phyloP scores from a whole-genome alignment of 495 filamentous ascomycete species.

The Tuber umbilicatum region DNA sequence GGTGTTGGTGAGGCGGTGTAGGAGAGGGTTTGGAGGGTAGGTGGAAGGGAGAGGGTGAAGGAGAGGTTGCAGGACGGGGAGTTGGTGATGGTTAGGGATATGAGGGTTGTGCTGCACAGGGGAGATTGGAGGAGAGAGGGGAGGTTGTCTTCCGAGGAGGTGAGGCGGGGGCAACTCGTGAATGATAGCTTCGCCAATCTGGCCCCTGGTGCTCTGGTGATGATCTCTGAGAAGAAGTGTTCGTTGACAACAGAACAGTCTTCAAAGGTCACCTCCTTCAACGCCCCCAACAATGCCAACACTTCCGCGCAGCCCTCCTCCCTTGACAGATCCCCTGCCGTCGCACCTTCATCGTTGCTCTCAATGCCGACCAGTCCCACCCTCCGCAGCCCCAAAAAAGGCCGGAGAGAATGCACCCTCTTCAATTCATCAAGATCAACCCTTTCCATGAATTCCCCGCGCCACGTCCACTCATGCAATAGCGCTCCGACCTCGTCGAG shows the following conservation, averaged over 20 bases:
- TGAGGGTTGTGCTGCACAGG: conserved; percentile 3
- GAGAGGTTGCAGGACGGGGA: conserved; percentile 17
- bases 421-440: conserved; percentile 10
- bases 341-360: conserved; percentile 21
- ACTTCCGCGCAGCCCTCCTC: conserved; percentile 33
- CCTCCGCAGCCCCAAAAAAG: conserved; percentile 15
- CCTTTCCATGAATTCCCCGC: conserved; percentile 12
- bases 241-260: conserved; percentile 15
- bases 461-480: conserved; percentile 22
- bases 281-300: background rate
- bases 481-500: conserved; percentile 23
- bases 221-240: conserved; percentile 14
- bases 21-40: conserved; percentile 5
- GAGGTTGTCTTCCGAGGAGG: conserved; percentile 8
- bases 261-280: conserved; percentile 13
- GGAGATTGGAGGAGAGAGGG: conserved; percentile 14
- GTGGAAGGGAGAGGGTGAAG: conserved; percentile 16
- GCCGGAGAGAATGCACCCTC: conserved; percentile 10
- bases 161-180: conserved; percentile 12
- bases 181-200: conserved; percentile 14
- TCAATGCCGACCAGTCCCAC: conserved; percentile 20
- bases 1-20: conserved; percentile 10
- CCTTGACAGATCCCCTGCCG: conserved; percentile 39
- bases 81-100: conserved; percentile 6
- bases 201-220: background rate